Conservation (phyloP, 345 rosid species). For the Eucalyptus melliodora region DNA sequence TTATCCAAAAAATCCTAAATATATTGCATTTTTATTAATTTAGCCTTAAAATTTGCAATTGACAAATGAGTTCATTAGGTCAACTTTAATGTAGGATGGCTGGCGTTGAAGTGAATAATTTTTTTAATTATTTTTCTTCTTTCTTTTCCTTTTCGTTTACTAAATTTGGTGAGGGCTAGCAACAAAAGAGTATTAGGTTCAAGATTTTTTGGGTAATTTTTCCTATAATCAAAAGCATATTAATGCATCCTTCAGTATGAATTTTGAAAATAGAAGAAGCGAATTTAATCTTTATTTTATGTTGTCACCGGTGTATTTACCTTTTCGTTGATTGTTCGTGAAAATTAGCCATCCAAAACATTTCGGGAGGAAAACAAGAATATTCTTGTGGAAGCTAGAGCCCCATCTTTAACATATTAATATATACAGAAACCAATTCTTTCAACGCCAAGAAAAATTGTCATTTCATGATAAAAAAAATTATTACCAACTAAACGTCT, state of each 20-base stretch:
- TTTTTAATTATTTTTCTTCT: too few species aligned
- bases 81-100: too few species aligned
- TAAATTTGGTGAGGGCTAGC: too few species aligned
- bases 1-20: fast-evolving
- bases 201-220: too few species aligned
- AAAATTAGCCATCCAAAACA: neutral
- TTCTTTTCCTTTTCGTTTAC: too few species aligned
- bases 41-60: neutral
- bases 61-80: neutral
- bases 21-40: neutral
- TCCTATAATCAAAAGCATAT: neutral
- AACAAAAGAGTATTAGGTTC: fast-evolving
- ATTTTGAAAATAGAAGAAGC: neutral
- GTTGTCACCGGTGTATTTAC: neutral
- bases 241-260: neutral
- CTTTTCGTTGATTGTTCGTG: neutral
- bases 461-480: neutral
- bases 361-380: neutral
- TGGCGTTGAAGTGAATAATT: too few species aligned
- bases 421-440: neutral
- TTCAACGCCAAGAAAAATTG: neutral
- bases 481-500: neutral
- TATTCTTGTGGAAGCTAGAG: neutral
- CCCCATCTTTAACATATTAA: neutral
- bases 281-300: neutral